A percentile compares a stretch with the other conserved stretches of the same genome.
Conservation (phyloP, 2,329 filamentous ascomycete genomes). For the Teratosphaeria destructans region DNA sequence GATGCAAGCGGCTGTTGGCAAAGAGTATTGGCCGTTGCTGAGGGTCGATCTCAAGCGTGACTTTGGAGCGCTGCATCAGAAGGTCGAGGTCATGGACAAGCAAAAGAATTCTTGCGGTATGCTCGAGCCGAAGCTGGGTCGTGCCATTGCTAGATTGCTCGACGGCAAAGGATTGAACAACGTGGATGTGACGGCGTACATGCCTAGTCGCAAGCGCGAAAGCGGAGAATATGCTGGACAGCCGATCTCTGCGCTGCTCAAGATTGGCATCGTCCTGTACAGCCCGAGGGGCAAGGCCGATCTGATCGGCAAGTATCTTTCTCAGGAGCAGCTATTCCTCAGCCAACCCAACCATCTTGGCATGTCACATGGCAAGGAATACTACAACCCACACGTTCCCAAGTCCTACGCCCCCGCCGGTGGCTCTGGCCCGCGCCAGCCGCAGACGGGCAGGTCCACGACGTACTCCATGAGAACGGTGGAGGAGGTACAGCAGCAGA, state of each 20-base stretch:
- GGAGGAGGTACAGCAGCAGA: slow-evolving; percentile 78
- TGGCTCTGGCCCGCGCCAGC: slow-evolving; percentile 3
- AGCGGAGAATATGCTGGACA: slow-evolving; percentile 55
- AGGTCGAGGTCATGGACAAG: slow-evolving; percentile 64
- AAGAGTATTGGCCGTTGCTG: slow-evolving; percentile 55
- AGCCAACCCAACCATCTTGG: slow-evolving; percentile 42
- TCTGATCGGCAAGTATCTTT: slow-evolving; percentile 58
- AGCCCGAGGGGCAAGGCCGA: slow-evolving; percentile 57
- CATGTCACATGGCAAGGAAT: slow-evolving; percentile 46
- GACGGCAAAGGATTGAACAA: slow-evolving; percentile 34
- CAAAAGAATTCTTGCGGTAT: slow-evolving; percentile 58
- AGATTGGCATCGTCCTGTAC: slow-evolving; percentile 67
- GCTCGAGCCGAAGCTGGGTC: slow-evolving; percentile 63
- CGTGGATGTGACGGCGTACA: slow-evolving; percentile 61
- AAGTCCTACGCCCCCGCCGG: slow-evolving; percentile 15
- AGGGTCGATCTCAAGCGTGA: slow-evolving; percentile 56
- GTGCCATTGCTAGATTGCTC: slow-evolving; percentile 13
- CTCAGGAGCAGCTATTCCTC: slow-evolving; percentile 57
- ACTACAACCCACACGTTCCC: slow-evolving; percentile 63
- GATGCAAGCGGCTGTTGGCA: slow-evolving; percentile 8
- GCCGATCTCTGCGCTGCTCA: slow-evolving; percentile 49
- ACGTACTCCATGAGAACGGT: slow-evolving; percentile 51
- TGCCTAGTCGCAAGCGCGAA: slow-evolving; percentile 55
- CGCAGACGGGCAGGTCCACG: slow-evolving; percentile 4
- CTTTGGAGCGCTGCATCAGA: slow-evolving; percentile 38